Conservation (phyloP, 2,329 filamentous ascomycete genomes). For the Stemphylium lycopersici region DNA sequence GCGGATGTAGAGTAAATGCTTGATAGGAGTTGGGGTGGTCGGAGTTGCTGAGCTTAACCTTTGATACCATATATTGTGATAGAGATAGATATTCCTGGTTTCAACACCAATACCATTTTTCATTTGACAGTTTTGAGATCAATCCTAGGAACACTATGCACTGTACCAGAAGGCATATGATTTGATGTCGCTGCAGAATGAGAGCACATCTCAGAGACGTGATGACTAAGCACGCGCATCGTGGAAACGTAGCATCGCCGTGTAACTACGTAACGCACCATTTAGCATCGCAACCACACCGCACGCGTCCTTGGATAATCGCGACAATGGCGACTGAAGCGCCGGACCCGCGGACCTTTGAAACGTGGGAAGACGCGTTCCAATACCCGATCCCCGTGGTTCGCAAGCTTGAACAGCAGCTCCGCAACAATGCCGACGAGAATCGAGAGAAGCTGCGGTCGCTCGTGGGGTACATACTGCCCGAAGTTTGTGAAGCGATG, state of each 20-base stretch:
- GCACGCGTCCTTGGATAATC: neutral
- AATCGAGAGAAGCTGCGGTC: constrained; percentile 70
- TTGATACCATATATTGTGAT: constrained; percentile 20
- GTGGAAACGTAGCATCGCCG: constrained; percentile 15
- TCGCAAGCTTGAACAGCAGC: constrained; percentile 67
- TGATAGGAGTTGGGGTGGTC: neutral
- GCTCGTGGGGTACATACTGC: constrained; percentile 64
- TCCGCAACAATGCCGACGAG: constrained; percentile 65
- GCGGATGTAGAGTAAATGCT: constrained; percentile 11
- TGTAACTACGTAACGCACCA: neutral
- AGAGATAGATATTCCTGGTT: constrained; percentile 23
- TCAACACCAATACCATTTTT: constrained; percentile 21
- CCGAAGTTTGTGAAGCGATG: neutral
- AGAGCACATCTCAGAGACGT: neutral
- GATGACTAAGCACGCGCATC: constrained; percentile 20
- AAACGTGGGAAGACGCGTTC: constrained; percentile 71
- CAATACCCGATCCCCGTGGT: constrained; percentile 68
- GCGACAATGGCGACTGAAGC: constrained; percentile 59
- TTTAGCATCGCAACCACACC: constrained; percentile 1
- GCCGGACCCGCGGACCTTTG: constrained; percentile 62
- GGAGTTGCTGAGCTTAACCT: constrained; percentile 19
- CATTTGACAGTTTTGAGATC: neutral
- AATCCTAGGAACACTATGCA: neutral
- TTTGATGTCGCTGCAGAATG: neutral
- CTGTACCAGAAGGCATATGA: neutral